Conservation (phyloP, 2,329 filamentous ascomycete species). For the Monascus ruber region DNA sequence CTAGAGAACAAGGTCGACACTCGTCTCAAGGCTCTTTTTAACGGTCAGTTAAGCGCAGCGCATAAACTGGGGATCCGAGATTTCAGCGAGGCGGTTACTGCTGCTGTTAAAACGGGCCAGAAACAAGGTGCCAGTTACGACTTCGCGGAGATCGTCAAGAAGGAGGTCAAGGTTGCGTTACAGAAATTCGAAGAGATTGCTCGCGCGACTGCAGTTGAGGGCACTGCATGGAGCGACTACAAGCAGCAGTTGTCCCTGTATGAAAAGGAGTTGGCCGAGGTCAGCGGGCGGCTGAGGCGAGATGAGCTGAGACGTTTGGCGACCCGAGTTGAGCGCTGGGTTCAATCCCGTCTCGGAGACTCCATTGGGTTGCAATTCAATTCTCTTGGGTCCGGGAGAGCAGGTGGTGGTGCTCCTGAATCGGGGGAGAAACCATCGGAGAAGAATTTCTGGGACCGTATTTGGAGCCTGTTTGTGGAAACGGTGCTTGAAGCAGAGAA, state of each 20-base stretch:
- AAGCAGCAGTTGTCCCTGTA: slow-evolving; percentile 68
- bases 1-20: slow-evolving; percentile 76
- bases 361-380: slow-evolving; percentile 91
- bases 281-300: slow-evolving; percentile 71
- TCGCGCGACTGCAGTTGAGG: slow-evolving; percentile 61
- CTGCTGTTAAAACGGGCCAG: slow-evolving; percentile 79
- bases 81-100: slow-evolving; percentile 80
- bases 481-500: slow-evolving; percentile 77
- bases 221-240: slow-evolving; percentile 80
- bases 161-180: slow-evolving; percentile 67
- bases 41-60: slow-evolving; percentile 74
- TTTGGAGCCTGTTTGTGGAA: slow-evolving; percentile 76
- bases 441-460: slow-evolving; percentile 87
- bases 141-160: slow-evolving; percentile 83
- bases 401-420: slow-evolving; percentile 69
- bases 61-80: slow-evolving; percentile 77
- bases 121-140: slow-evolving; percentile 87
- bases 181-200: slow-evolving; percentile 67
- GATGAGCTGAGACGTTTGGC: slow-evolving; percentile 94
- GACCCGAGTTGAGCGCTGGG: slow-evolving; percentile 85
- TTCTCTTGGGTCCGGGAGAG: slow-evolving; percentile 79
- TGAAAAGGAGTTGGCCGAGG: slow-evolving; percentile 82
- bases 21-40: slow-evolving; percentile 78
- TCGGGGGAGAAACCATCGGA: slow-evolving; percentile 64
- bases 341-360: slow-evolving; percentile 75